These are phyloP conservation scores for Trichocladium uniseriatum DNA, from an alignment of 495 filamentous ascomycete genomes.

Conservation along the genomic window DNA sequence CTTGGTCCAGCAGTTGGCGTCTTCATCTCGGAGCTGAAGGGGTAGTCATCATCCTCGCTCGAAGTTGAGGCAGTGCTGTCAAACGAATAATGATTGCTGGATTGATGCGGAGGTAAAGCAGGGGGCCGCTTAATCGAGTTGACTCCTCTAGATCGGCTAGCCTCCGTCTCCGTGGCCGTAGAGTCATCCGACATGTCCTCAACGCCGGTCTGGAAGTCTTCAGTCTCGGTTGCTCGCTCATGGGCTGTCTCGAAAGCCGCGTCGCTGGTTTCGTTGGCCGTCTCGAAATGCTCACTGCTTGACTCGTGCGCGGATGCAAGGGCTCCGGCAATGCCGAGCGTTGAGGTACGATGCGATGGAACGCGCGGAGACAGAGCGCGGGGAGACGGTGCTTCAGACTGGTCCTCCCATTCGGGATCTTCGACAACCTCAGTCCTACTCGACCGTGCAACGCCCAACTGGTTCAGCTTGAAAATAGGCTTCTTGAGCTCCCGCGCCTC, in stretches of 20 bases:
- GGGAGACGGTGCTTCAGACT: conserved; percentile 31
- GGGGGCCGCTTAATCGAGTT: conserved; percentile 32
- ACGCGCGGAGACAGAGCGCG: conserved; percentile 19
- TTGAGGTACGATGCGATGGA: conserved; percentile 6
- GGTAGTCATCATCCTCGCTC: conserved; percentile 62
- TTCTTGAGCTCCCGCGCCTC: conserved; percentile 70
- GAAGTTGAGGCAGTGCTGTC: conserved; percentile 87
- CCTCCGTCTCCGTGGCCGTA: conserved; percentile 83
- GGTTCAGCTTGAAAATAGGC: conserved; percentile 52
- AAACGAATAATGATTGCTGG: conserved; percentile 54
- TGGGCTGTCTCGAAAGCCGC: conserved; percentile 81
- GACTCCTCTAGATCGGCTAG: conserved; percentile 36
- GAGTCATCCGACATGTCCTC: conserved; percentile 70
- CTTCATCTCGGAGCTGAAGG: conserved; percentile 31
- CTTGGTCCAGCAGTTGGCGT: conserved; percentile 54
- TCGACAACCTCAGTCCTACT: conserved; percentile 66
- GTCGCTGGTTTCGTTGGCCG: conserved; percentile 74
- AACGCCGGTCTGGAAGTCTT: conserved; percentile 84
- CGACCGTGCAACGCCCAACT: conserved; percentile 68
- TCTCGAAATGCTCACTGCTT: conserved; percentile 63
- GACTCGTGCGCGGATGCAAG: conserved; percentile 25
- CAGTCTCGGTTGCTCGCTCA: conserved; percentile 76
- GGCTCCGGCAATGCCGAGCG: conserved; percentile 9
- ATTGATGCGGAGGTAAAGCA: conserved; percentile 21
- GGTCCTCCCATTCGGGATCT: conserved; percentile 87